phyloP scores from a whole-genome alignment of 2,329 filamentous ascomycete genomes.

The Trichoderma arundinaceum region DNA sequence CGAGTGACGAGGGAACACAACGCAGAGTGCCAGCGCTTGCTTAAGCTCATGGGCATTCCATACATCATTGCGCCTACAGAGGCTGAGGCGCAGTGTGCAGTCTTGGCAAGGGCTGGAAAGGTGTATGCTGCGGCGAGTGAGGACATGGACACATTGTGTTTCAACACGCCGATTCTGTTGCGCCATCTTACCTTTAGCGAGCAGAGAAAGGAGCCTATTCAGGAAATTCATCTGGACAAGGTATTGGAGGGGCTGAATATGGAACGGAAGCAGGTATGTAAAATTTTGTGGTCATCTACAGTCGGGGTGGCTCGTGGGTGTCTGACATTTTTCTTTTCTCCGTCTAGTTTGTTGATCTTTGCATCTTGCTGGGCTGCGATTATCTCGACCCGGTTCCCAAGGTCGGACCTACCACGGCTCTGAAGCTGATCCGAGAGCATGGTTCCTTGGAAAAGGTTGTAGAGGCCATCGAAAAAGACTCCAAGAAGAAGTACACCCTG shows the following conservation, averaged over 20 bases:
- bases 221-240: constrained; percentile 88
- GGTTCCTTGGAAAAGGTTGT: constrained; percentile 86
- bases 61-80: constrained; percentile 96
- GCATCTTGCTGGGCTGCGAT: constrained; percentile 95
- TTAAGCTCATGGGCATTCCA: constrained; percentile 95
- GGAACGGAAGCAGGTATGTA: constrained; percentile 79
- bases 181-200: constrained; percentile 96
- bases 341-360: constrained; percentile 84
- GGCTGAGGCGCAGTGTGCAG: constrained; percentile 95
- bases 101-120: constrained; percentile 86
- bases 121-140: constrained; percentile 96
- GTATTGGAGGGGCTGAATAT: constrained; percentile 86
- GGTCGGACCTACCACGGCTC: constrained; percentile 86
- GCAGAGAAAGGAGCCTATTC: constrained; percentile 95
- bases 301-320: neutral
- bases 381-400: constrained; percentile 97
- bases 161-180: constrained; percentile 87
- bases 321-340: neutral
- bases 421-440: constrained; percentile 94
- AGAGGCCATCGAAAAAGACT: constrained; percentile 75
- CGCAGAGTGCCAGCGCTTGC: constrained; percentile 84
- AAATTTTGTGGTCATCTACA: neutral
- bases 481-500: constrained; percentile 79
- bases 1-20: constrained; percentile 97
- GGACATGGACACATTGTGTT: constrained; percentile 98